Conservation (phyloP, 495 filamentous ascomycete genomes). For the Immersiella caudata region DNA sequence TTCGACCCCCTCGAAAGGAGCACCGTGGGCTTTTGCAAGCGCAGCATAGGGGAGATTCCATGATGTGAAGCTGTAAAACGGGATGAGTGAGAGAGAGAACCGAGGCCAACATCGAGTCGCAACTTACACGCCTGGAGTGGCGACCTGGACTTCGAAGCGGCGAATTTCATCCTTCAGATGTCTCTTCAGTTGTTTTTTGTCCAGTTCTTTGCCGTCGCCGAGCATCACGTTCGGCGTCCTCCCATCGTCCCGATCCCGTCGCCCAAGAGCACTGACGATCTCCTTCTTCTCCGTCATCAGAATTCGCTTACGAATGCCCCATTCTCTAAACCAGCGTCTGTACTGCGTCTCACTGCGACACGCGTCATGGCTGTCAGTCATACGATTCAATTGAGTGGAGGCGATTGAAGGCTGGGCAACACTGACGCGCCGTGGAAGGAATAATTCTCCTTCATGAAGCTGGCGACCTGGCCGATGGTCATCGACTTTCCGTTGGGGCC, state of each 20-base stretch:
- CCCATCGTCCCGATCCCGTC: background rate
- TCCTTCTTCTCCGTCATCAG: constrained; percentile 33
- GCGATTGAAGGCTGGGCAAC: background rate
- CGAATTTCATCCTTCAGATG: constrained; percentile 35
- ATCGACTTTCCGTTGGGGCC: constrained; percentile 22
- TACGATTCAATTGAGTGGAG: constrained; percentile 1
- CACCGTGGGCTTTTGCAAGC: constrained; percentile 18
- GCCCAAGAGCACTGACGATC: constrained; percentile 11
- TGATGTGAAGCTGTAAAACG: constrained; percentile 23
- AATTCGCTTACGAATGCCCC: constrained; percentile 42
- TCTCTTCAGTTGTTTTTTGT: constrained; percentile 41
- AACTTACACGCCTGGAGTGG: constrained; percentile 27
- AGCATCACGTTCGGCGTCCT: constrained; percentile 34
- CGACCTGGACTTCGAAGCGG: constrained; percentile 17
- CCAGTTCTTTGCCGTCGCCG: constrained; percentile 31
- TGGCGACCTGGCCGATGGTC: constrained; percentile 27
- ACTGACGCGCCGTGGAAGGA: constrained; percentile 45
- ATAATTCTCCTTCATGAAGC: constrained; percentile 36
- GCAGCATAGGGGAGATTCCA: constrained; percentile 30
- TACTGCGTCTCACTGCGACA: constrained; percentile 41
- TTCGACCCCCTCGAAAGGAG: constrained; percentile 15
- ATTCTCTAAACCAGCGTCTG: constrained; percentile 47
- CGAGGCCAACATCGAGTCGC: background rate
- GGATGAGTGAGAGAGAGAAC: background rate
- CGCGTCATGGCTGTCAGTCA: constrained; percentile 15